Percentiles rank a stretch among this genome's conserved stretches.
These are phyloP conservation scores for Glycine latifolia DNA, from an alignment of 306 rosid genomes.

Conservation along the genomic window DNA sequence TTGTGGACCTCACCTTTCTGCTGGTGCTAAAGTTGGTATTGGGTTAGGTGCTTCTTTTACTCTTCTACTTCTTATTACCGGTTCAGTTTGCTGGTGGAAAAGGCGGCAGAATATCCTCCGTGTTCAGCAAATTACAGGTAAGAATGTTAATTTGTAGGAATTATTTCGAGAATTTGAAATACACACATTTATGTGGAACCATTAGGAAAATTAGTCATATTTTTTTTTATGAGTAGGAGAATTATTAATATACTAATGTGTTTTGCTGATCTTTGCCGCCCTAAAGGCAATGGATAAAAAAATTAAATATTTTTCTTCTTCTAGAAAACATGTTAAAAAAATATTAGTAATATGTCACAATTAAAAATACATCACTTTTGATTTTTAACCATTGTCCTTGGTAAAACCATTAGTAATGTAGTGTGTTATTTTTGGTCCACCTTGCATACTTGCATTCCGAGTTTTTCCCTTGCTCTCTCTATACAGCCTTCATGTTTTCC, in stretches of 20 bases:
- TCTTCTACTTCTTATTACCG: conserved; percentile 59
- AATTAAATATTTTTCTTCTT: not conserved
- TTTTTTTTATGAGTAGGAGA: too few relatives aligned
- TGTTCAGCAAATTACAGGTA: conserved; percentile 84
- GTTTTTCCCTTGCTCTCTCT: not conserved
- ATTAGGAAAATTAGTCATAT: not conserved
- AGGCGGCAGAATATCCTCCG: conserved; percentile 87
- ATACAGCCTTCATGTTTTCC: not conserved
- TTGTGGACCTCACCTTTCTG: conserved; percentile 79
- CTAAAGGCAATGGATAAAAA: not conserved
- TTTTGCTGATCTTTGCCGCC: not conserved
- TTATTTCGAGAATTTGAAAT: not conserved
- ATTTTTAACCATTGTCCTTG: not conserved
- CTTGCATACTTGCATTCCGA: not conserved
- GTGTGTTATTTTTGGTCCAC: not conserved
- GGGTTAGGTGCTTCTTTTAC: conserved; percentile 64
- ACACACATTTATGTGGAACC: conserved; percentile 8
- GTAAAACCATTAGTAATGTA: not conserved
- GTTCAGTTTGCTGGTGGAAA: conserved; percentile 88
- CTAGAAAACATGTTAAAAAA: not conserved
- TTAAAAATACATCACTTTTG: not conserved
- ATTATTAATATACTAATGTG: not conserved
- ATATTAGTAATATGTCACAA: not conserved
- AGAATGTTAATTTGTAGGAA: conserved; percentile 30
- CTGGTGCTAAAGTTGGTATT: conserved; percentile 80